Evolutionary conservation across 352 stramenopile genomes (phyloP), one percentile per base, ranked within the genome.

Genomic region (Aphanomyces cochlioides): DNA sequence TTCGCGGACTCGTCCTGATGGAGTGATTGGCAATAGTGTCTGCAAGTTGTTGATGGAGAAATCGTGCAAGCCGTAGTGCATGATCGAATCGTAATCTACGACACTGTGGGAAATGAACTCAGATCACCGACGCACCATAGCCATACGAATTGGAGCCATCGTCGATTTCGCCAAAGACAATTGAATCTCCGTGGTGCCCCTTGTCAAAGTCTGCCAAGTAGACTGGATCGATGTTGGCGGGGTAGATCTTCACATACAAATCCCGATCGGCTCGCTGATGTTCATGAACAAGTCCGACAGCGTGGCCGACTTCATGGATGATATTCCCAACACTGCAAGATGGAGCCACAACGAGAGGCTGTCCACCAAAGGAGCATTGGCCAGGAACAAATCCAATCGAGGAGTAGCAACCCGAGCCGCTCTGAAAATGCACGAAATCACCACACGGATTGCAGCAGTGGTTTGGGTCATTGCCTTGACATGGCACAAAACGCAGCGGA

Each of bases 181-280:
- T 58, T 34, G 37, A 58, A 19, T 19, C 50, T n/a, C 50, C 50
- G 8, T 38, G 50, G 8, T 58, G 28, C 7, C 50, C 50, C 50
- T 58, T 58, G 50, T 58, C 50, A 58, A 58, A 58, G 50, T 58
- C 50, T 58, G 50, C n/a, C 50, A 56, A 66, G n/a, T 66, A 66
- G 17, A 56, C 21, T 13, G 38, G 39, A 4, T 66, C 39, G 3
- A 66, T 66, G 43, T 66, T 66, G 39, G 17, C 17, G 39, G 39
- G 58, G 39, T 66, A 47, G 12, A 66, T 56, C 17, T 56, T 56
- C 39, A 66, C 43, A 56, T 39, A 66, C 39, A 21, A 56, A 37
- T 66, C 58, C 1, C 58, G 38, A 37, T 66, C 58, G 38, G 58
- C 39, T 17, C 58, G 58, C 58, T 47, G 38, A 37, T 66, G 58